phyloP scores from a whole-genome alignment of 129 eudicot genomes.

The Flaveria bidentis region DNA sequence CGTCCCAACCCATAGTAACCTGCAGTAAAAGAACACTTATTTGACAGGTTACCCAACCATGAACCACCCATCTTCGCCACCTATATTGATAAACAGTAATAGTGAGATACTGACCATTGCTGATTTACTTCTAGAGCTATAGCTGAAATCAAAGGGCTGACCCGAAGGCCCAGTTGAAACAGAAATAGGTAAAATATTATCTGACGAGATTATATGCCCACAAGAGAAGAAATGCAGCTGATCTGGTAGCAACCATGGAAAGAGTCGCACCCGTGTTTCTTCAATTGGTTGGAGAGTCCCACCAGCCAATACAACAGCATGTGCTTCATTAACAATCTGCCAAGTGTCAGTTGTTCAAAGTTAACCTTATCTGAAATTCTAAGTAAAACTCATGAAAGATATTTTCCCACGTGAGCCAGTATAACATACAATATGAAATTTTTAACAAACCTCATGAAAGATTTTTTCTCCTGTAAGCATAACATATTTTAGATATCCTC shows the following conservation, averaged over 20 bases:
- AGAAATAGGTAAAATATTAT: slow-evolving; percentile 76
- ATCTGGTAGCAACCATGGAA: slow-evolving; percentile 70
- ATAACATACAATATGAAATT: slow-evolving; percentile 24
- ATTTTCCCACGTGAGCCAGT: slow-evolving; percentile 75
- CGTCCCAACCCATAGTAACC: background rate
- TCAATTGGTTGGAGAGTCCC: slow-evolving; percentile 97
- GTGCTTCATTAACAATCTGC: slow-evolving; percentile 74
- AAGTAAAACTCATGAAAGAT: slow-evolving; percentile 67
- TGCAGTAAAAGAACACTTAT: background rate
- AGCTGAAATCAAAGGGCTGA: slow-evolving; percentile 80
- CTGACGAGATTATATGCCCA: slow-evolving; percentile 77
- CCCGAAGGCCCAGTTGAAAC: slow-evolving; percentile 91
- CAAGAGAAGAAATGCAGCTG: slow-evolving; percentile 80
- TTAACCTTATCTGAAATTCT: background rate
- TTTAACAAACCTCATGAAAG: slow-evolving; percentile 72
- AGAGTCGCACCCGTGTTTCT: slow-evolving; percentile 86
- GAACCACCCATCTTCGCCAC: background rate
- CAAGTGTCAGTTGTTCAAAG: slow-evolving; percentile 16
- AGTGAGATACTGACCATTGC: slow-evolving; percentile 53
- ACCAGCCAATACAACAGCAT: slow-evolving; percentile 91
- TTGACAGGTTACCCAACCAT: background rate
- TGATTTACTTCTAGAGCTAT: slow-evolving; percentile 62
- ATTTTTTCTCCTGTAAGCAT: slow-evolving; percentile 97
- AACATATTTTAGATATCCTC: slow-evolving; percentile 75
- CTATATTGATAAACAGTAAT: slow-evolving; percentile 1